phyloP scores from a whole-genome alignment of 306 rosid species.

The Trifolium dubium region DNA sequence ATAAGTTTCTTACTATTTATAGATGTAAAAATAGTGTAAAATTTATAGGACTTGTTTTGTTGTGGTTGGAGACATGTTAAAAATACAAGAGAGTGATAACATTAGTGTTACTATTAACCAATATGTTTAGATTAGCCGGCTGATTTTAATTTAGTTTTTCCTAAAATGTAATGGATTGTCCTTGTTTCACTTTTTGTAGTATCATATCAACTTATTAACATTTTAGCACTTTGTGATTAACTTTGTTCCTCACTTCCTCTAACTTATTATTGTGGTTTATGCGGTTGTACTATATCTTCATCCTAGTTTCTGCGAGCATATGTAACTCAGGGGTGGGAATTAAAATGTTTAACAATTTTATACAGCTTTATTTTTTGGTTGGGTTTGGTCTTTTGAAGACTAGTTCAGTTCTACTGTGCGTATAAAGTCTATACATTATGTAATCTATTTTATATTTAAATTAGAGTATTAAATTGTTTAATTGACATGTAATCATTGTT shows the following conservation, averaged over 20 bases:
- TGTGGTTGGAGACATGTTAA: slow-evolving; percentile 12
- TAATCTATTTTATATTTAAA: too few species aligned
- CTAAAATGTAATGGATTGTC: neutral
- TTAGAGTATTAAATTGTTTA: too few species aligned
- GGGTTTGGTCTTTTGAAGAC: too few species aligned
- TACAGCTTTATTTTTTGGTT: too few species aligned
- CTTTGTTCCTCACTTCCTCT: neutral
- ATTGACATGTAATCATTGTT: too few species aligned
- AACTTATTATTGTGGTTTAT: slow-evolving; percentile 14
- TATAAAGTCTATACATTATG: too few species aligned
- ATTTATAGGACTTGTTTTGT: neutral
- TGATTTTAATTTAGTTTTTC: neutral
- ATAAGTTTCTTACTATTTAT: slow-evolving; percentile 10
- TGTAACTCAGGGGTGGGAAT: neutral
- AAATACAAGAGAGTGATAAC: slow-evolving; percentile 22
- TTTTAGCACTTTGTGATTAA: slow-evolving; percentile 20
- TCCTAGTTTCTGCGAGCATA: neutral
- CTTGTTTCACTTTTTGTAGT: slow-evolving; percentile 12
- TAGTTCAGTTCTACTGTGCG: too few species aligned
- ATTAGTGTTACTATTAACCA: neutral
- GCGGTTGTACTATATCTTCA: neutral
- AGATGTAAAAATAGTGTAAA: neutral
- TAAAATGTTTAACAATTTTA: neutral
- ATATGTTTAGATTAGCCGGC: slow-evolving; percentile 33
- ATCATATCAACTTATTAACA: slow-evolving; percentile 25